Percentiles rank a stretch among this genome's conserved stretches.
These are phyloP conservation scores for Acer negundo DNA, from an alignment of 345 rosid genomes.

Conservation along the genomic window DNA sequence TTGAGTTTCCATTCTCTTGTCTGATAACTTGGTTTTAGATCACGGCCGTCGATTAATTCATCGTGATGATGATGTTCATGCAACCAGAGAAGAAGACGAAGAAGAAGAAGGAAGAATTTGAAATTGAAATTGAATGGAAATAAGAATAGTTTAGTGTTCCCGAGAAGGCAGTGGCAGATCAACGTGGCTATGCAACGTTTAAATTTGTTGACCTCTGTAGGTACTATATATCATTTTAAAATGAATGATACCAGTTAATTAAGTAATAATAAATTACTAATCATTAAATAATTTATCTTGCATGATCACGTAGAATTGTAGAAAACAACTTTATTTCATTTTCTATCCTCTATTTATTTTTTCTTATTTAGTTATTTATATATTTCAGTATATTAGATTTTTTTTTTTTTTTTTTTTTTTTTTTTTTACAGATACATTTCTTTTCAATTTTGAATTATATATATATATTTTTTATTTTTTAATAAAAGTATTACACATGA, in stretches of 20 bases:
- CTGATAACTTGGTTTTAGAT: neutral
- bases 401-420: too few relatives aligned
- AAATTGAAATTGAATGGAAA: constrained; percentile 14
- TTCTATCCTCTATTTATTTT: neutral
- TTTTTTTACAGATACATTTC: too few relatives aligned
- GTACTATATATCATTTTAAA: too few relatives aligned
- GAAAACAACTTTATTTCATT: neutral
- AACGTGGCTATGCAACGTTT: constrained; percentile 18
- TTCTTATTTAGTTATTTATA: too few relatives aligned
- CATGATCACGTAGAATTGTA: neutral
- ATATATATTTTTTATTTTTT: too few relatives aligned
- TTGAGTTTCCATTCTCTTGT: neutral
- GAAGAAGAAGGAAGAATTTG: constrained; percentile 25
- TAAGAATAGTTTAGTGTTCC: neutral
- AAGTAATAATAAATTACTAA: neutral
- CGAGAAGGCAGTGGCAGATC: constrained; percentile 7
- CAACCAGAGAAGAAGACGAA: constrained; percentile 51
- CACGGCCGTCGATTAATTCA: neutral
- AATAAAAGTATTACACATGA: too few relatives aligned
- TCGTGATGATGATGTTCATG: neutral
- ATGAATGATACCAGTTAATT: too few relatives aligned
- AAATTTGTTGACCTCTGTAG: constrained; percentile 14
- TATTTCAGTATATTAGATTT: too few relatives aligned
- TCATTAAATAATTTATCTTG: neutral
- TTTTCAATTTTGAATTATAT: too few relatives aligned